phyloP scores from a whole-genome alignment of 345 rosid species.

The Arabidopsis arenosa region DNA sequence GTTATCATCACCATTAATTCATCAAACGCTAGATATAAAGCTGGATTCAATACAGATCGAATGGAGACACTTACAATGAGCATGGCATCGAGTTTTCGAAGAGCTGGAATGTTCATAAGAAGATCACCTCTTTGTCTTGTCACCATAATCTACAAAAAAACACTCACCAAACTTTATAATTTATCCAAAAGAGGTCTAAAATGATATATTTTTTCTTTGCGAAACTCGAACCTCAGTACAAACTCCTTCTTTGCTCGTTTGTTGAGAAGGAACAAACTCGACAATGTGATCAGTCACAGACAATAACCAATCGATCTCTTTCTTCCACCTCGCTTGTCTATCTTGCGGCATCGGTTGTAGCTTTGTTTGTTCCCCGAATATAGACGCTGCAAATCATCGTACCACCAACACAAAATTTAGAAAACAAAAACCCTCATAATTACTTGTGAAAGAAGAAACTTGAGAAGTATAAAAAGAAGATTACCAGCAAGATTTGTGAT shows the following conservation, averaged over 20 bases:
- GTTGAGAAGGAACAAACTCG: conserved; percentile 83
- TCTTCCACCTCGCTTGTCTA: conserved; percentile 81
- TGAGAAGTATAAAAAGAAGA: neutral
- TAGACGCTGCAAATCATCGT: conserved; percentile 59
- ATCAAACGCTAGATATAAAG: neutral
- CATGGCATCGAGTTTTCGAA: conserved; percentile 87
- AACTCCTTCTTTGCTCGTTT: conserved; percentile 67
- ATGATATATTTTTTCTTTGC: neutral
- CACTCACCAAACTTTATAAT: neutral
- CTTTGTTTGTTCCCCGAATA: conserved; percentile 77
- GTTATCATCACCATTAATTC: conserved; percentile 16
- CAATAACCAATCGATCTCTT: conserved; percentile 83
- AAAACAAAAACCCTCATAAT: neutral
- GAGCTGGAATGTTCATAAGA: conserved; percentile 82
- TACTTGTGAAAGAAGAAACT: conserved; percentile 27
- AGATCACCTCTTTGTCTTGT: conserved; percentile 87
- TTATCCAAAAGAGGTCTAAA: neutral
- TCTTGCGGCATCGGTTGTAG: conserved; percentile 83
- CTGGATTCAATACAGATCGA: neutral
- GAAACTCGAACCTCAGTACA: conserved; percentile 67
- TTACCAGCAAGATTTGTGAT: conserved; percentile 59
- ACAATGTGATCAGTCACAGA: conserved; percentile 87
- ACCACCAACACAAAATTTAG: neutral
- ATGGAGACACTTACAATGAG: conserved; percentile 61
- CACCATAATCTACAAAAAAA: conserved; percentile 69